Percentiles rank a stretch among this genome's conserved stretches.
phyloP scores from a whole-genome alignment of 1,139 yeast species.

The Blastobotrys buckinghamii region DNA sequence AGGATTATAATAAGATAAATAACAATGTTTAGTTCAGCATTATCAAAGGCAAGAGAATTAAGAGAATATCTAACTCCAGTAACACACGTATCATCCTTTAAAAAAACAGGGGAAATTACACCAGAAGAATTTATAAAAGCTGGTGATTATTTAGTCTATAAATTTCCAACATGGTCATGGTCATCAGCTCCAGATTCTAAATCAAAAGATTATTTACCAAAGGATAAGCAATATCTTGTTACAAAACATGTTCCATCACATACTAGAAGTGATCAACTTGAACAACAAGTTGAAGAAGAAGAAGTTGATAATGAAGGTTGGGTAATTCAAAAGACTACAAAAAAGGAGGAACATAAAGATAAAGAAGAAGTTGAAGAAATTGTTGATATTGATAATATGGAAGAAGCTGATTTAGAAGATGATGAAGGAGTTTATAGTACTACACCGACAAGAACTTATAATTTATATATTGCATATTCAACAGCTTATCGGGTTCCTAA shows the following conservation, averaged over 20 bases:
- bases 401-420: slow-evolving; percentile 29
- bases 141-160: slow-evolving; percentile 84
- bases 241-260: slow-evolving; percentile 87
- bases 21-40: slow-evolving; percentile 65
- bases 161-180: slow-evolving; percentile 99
- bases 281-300: slow-evolving; percentile 37
- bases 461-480: slow-evolving; percentile 83
- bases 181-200: slow-evolving; percentile 55
- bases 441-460: slow-evolving; percentile 44
- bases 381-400: slow-evolving; percentile 31
- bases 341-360: neutral
- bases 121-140: slow-evolving; percentile 91
- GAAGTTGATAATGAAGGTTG: slow-evolving; percentile 55
- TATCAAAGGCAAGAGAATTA: slow-evolving; percentile 77
- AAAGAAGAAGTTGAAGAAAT: slow-evolving; percentile 20
- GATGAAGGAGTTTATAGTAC: slow-evolving; percentile 21
- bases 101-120: slow-evolving; percentile 81
- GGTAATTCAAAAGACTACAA: slow-evolving; percentile 32
- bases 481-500: slow-evolving; percentile 96
- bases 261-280: slow-evolving; percentile 60
- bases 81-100: slow-evolving; percentile 73
- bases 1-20: neutral
- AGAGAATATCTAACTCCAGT: slow-evolving; percentile 87
- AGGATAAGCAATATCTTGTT: slow-evolving; percentile 77
- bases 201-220: slow-evolving; percentile 68